A percentile compares a stretch with the other conserved stretches of the same genome.
phyloP scores from a whole-genome alignment of 345 rosid species.

The Eucalyptus tenuipes region DNA sequence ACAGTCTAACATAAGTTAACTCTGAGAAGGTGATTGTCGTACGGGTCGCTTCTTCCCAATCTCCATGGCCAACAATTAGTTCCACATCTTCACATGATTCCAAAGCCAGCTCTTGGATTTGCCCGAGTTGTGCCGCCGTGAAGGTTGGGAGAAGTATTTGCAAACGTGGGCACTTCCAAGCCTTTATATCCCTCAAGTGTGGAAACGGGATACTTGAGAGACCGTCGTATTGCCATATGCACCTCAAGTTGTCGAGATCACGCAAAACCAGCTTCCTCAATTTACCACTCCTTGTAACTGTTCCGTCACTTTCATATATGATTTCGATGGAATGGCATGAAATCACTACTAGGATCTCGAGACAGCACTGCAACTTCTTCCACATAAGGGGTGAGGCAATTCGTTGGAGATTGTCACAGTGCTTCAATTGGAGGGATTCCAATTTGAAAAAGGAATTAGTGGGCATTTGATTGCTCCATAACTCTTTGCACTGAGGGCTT shows the following conservation, averaged over 20 bases:
- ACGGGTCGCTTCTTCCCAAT: not conserved
- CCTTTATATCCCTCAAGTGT: not conserved
- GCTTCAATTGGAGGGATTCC: not conserved
- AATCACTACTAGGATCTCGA: not conserved
- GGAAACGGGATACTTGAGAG: not conserved
- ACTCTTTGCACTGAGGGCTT: not conserved
- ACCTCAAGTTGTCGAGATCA: not conserved
- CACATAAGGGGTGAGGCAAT: not conserved
- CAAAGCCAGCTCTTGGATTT: not conserved
- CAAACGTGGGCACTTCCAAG: not conserved
- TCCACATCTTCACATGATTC: not conserved
- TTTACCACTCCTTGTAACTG: no score
- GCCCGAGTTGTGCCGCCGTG: fast-evolving
- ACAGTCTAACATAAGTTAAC: not conserved
- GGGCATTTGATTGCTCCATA: not conserved
- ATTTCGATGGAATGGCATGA: no score
- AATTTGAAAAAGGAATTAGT: not conserved
- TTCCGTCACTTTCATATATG: not conserved
- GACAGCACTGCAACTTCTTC: not conserved
- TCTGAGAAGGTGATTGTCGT: not conserved
- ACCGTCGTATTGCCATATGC: not conserved
- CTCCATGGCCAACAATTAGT: not conserved
- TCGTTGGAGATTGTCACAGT: not conserved
- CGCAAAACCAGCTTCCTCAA: not conserved
- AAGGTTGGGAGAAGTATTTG: not conserved